These are phyloP conservation scores for Aspergillus aculeatus DNA, from an alignment of 2,329 filamentous ascomycete species.

Conservation along the genomic window DNA sequence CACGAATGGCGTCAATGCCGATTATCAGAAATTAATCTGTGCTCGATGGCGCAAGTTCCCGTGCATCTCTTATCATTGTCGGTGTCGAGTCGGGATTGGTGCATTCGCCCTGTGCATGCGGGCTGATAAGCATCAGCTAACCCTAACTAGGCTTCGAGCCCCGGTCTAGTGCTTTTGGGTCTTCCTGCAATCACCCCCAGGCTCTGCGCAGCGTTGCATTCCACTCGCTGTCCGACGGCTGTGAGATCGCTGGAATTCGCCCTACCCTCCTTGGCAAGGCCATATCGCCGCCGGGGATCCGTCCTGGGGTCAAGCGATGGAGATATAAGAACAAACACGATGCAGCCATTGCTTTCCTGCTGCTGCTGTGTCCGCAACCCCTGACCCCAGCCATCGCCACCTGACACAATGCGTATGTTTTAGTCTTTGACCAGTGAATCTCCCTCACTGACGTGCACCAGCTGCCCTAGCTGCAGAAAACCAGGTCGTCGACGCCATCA, in stretches of 20 bases:
- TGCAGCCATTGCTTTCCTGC: neutral
- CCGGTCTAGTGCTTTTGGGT: neutral
- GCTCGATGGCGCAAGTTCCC: constrained; percentile 2
- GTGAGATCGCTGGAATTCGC: neutral
- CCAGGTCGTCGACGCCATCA: constrained; percentile 1
- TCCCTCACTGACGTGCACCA: neutral
- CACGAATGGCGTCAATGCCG: constrained; percentile 1
- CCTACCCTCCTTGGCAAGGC: neutral
- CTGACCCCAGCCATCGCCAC: neutral
- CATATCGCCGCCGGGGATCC: constrained; percentile 1
- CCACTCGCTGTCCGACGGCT: neutral
- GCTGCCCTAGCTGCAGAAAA: constrained; percentile 2
- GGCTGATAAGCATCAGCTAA: neutral
- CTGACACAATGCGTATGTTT: neutral
- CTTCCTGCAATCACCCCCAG: neutral
- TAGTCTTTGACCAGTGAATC: too few relatives aligned
- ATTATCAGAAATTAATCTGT: neutral
- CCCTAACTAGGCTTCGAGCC: neutral
- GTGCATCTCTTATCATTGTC: constrained; percentile 1
- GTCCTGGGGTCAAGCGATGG: neutral
- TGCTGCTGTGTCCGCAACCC: neutral
- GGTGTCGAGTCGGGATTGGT: neutral
- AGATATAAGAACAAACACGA: neutral
- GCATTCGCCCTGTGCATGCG: neutral
- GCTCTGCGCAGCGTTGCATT: neutral